Percentiles rank a stretch among this genome's conserved stretches.
Evolutionary conservation across 345 rosid genomes (phyloP).

Genomic region (Dovyalis caffra): DNA sequence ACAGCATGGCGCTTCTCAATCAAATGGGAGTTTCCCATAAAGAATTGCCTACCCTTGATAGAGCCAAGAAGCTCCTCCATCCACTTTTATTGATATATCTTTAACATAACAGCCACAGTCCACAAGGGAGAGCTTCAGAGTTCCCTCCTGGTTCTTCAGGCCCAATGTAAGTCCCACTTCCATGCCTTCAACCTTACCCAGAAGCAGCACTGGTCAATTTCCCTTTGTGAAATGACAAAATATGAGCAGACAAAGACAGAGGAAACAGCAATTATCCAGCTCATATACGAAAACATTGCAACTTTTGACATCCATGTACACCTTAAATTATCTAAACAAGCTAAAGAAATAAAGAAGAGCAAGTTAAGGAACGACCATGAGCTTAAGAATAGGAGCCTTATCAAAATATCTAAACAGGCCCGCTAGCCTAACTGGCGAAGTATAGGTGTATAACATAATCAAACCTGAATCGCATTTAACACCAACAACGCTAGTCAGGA

Average conservation of each 20-base stretch:
- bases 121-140: constrained; percentile 61
- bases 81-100: constrained; percentile 62
- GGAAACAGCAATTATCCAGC: background rate
- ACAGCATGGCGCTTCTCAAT: background rate
- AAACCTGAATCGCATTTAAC: background rate
- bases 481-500: background rate
- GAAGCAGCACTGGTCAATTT: constrained; percentile 49
- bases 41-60: constrained; percentile 76
- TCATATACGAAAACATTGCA: background rate
- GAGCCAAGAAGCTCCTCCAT: constrained; percentile 98
- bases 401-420: background rate
- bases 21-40: background rate
- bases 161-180: constrained; percentile 85
- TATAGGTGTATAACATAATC: background rate
- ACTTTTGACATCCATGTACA: background rate
- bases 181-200: constrained; percentile 96
- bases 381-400: background rate
- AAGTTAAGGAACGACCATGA: background rate
- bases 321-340: background rate
- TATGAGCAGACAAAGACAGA: constrained; percentile 27
- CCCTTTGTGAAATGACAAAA: constrained; percentile 38
- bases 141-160: constrained; percentile 71
- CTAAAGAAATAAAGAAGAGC: background rate
- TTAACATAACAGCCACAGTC: constrained; percentile 81
- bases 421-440: background rate